Evolutionary conservation across 2,329 filamentous ascomycete genomes (phyloP), one percentile per base, ranked within the genome.

Genomic region (Fusarium siculi): DNA sequence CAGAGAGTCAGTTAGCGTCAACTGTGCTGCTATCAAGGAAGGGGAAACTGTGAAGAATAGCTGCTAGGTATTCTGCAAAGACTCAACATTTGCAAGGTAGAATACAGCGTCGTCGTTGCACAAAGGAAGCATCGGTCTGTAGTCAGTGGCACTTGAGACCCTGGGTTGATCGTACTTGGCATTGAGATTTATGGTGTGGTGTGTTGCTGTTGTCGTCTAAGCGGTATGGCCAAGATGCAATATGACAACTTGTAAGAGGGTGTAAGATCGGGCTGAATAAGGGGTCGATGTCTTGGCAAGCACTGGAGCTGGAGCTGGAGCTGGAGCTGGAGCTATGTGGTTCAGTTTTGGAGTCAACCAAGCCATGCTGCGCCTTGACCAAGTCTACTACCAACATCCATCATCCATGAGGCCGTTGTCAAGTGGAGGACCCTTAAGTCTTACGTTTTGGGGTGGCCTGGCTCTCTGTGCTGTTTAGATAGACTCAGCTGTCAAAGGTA

Each of bases 101-200:
- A 25, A 39, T 39, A 37, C 32, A 16, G 25, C 32, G 37, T 42
- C 28, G 59, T 47, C 36, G 50, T 18, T 23, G n/a, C 12, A 39
- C 37, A 44, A n/a, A 42, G 52, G 21, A 23, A 37, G 37, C 21
- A 19, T 25, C 18, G 15, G 36, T 30, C 44, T 57, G 12, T 52
- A 36, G 34, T 49, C n/a, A 49, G 42, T 63, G 47, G 42, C 37
- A 43, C 28, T 32, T 21, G 18, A 21, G n/a, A 37, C 23, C 43
- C 50, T 54, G 30, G 39, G 28, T n/a, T 37, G 43, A 68, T 68
- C 50, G 64, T 19, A 52, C 64, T 68, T 68, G 64, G 57, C 57
- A 68, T 57, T 52, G 12, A 21, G 44, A 46, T 37, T 23, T 23
- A 40, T 69, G 66, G 39, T 42, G 36, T 56, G 46, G 25, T 40